Evolutionary conservation across 2,329 filamentous ascomycete species (phyloP).

Genomic region (Cordyceps sp.): DNA sequence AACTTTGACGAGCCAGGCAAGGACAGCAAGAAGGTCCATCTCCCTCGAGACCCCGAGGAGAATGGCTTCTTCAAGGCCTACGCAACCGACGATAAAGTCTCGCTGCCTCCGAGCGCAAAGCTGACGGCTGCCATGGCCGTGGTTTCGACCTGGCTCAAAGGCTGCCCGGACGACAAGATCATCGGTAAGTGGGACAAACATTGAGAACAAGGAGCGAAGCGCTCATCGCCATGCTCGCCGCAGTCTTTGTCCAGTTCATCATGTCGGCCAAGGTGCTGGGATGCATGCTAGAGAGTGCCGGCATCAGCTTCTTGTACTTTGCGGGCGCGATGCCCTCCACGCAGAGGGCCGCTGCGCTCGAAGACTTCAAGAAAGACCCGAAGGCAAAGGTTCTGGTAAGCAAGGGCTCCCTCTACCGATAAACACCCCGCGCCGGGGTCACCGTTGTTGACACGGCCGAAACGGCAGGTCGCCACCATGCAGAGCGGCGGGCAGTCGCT

Average conservation of each 20-base stretch:
- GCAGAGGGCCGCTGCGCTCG: conserved; percentile 7
- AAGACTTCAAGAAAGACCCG: conserved; percentile 5
- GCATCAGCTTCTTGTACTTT: conserved; percentile 18
- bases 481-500: conserved; percentile 19
- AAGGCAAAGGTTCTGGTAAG: conserved; percentile 18
- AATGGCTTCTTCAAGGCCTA: conserved; percentile 10
- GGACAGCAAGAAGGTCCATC: conserved; percentile 8
- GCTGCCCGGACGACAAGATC: conserved; percentile 19
- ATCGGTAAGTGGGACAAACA: conserved; percentile 13
- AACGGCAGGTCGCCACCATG: conserved; percentile 17
- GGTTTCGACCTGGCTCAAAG: conserved; percentile 13
- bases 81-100: neutral
- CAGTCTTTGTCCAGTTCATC: conserved; percentile 21
- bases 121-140: conserved; percentile 13
- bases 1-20: conserved; percentile 7
- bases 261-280: conserved; percentile 17
- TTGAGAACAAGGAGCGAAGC: neutral
- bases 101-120: conserved; percentile 14
- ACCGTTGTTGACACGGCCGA: neutral
- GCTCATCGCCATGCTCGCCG: neutral
- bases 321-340: conserved; percentile 8
- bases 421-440: no score
- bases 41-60: neutral
- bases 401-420: neutral
- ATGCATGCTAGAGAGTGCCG: conserved; percentile 13